phyloP scores from a whole-genome alignment of 2,329 filamentous ascomycete genomes.

The Paecilomyces variotii region DNA sequence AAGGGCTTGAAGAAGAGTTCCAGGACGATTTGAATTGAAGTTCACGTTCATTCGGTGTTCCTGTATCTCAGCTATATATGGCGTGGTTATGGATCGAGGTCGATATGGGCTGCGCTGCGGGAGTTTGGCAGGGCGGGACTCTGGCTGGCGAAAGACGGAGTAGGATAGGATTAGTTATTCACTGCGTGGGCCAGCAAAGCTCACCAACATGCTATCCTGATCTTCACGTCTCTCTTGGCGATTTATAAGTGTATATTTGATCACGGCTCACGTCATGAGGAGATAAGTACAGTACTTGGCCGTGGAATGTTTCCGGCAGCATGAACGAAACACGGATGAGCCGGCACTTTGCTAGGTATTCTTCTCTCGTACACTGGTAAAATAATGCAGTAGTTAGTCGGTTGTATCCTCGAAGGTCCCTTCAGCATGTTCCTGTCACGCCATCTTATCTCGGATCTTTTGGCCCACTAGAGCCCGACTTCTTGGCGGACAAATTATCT shows the following conservation, averaged over 20 bases:
- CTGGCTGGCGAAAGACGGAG: background rate
- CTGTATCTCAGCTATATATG: background rate
- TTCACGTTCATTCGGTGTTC: background rate
- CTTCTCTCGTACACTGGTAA: no score
- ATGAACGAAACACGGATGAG: background rate
- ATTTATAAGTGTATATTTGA: background rate
- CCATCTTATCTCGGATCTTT: background rate
- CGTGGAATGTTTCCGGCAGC: background rate
- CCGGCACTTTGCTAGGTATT: no score
- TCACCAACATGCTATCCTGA: background rate
- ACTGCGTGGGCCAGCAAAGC: background rate
- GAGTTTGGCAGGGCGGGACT: background rate
- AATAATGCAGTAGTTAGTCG: no score
- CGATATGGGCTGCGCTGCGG: background rate
- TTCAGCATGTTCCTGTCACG: background rate
- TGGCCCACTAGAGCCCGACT: background rate
- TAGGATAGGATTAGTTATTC: background rate
- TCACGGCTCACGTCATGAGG: background rate
- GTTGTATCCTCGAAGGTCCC: no score
- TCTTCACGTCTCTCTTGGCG: background rate
- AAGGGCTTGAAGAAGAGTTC: constrained; percentile 18
- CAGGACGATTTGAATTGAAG: background rate
- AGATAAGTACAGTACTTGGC: background rate
- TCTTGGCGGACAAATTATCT: background rate
- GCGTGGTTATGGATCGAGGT: background rate